Conservation (phyloP, 768 basidiomycete species). For the Collybia mongolica region DNA sequence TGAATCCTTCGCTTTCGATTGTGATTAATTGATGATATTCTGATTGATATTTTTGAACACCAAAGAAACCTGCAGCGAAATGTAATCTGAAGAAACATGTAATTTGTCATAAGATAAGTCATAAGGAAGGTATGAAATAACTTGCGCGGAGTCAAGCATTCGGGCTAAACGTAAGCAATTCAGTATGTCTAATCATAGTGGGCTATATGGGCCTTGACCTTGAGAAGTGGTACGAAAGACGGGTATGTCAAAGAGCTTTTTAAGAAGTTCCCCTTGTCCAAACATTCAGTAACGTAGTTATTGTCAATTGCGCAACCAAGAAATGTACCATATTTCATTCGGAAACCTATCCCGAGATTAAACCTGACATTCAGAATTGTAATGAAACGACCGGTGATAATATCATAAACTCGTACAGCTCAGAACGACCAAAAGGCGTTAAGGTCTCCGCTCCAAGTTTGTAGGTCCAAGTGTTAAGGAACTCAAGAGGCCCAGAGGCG, state of each 20-base stretch:
- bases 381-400: neutral
- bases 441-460: constrained; percentile 75
- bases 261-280: constrained; percentile 31
- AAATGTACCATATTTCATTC: constrained; percentile 58
- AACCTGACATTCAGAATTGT: constrained; percentile 21
- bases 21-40: constrained; percentile 65
- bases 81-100: constrained; percentile 27
- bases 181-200: too few relatives aligned
- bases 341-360: constrained; percentile 54
- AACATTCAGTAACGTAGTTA: constrained; percentile 3
- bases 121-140: too few relatives aligned
- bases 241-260: constrained; percentile 44
- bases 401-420: constrained; percentile 44
- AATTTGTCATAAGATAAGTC: neutral
- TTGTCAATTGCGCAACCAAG: constrained; percentile 28
- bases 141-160: too few relatives aligned
- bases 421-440: constrained; percentile 74
- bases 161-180: too few relatives aligned
- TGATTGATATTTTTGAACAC: constrained; percentile 43
- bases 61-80: constrained; percentile 62
- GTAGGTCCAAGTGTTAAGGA: constrained; percentile 76
- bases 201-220: constrained; percentile 31
- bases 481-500: constrained; percentile 53
- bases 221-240: constrained; percentile 63
- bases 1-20: constrained; percentile 55